Conservation (phyloP, 352 stramenopile species). For the Pythium periplocum region DNA sequence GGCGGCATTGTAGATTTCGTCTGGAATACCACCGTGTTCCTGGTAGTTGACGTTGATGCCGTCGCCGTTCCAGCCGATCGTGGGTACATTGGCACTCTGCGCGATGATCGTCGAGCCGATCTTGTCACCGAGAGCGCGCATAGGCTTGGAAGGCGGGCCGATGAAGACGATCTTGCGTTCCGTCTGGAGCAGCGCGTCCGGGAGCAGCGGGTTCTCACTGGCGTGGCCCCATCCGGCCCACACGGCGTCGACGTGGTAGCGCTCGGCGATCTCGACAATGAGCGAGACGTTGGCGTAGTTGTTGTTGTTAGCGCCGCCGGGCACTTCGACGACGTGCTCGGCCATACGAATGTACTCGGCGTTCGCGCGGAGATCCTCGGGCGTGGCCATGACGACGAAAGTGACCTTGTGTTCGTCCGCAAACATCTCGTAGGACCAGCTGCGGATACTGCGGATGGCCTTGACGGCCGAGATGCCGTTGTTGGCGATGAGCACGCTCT, state of each 20-base stretch:
- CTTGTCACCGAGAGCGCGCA: conserved; percentile 99
- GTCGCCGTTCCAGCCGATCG: conserved; percentile 99
- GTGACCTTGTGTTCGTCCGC: conserved; percentile 90
- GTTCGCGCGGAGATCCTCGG: conserved; percentile 98
- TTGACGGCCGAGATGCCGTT: conserved; percentile 99
- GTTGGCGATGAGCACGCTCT: conserved; percentile 99
- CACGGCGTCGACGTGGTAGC: conserved; percentile 96
- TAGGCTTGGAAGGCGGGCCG: conserved; percentile 95
- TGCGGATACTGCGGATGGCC: conserved; percentile 97
- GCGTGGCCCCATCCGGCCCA: conserved; percentile 99
- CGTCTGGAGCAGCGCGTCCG: conserved; percentile 90
- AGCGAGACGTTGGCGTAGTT: conserved; percentile 99
- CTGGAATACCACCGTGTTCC: conserved; percentile 81
- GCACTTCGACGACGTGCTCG: conserved; percentile 99
- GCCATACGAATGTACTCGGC: conserved; percentile 99
- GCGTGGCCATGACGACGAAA: conserved; percentile 99
- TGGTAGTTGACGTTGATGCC: conserved; percentile 93
- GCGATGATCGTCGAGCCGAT: conserved; percentile 99
- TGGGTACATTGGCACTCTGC: conserved; percentile 97
- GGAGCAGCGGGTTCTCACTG: conserved; percentile 97
- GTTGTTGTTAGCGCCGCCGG: conserved; percentile 99
- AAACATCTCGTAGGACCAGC: conserved; percentile 99
- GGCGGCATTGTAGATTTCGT: conserved; percentile 92
- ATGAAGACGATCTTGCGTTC: conserved; percentile 97
- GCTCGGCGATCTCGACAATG: conserved; percentile 97